Conservation (phyloP, 345 rosid genomes). For the Toxicodendron radicans region DNA sequence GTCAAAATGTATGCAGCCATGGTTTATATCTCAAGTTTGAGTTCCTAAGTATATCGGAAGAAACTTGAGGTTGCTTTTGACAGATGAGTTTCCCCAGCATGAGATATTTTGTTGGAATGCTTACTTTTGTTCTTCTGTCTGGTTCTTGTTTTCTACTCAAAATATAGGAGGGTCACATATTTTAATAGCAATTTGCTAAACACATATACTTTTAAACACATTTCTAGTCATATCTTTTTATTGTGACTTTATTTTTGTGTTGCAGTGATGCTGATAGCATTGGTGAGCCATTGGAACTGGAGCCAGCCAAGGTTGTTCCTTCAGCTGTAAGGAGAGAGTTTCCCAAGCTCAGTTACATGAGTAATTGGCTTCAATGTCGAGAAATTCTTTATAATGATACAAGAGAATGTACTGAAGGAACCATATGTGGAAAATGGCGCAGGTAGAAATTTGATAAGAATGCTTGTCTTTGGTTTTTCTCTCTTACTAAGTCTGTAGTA, state of each 20-base stretch:
- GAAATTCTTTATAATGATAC: conserved; percentile 17
- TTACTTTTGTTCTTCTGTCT: background rate
- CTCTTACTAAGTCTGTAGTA: background rate
- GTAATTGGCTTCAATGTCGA: conserved; percentile 44
- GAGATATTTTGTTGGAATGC: background rate
- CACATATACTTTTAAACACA: background rate
- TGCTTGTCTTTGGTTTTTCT: background rate
- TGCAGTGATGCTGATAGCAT: conserved; percentile 30
- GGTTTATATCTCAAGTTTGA: background rate
- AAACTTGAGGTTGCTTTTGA: background rate
- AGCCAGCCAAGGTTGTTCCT: conserved; percentile 13
- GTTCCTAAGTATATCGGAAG: background rate
- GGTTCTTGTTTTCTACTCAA: background rate
- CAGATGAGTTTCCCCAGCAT: background rate
- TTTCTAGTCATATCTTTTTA: background rate
- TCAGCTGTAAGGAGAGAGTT: conserved; percentile 21
- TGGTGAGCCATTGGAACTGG: conserved; percentile 31
- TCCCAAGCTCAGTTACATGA: conserved; percentile 7
- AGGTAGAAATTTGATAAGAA: conserved; percentile 21
- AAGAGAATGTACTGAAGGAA: conserved; percentile 10
- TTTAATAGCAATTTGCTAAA: background rate
- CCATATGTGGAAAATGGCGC: conserved; percentile 41
- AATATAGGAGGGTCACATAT: no score
- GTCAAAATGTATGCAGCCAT: background rate
- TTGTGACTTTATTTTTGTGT: background rate